Conservation (phyloP, 768 basidiomycete genomes). For the Pleurotus djamor region DNA sequence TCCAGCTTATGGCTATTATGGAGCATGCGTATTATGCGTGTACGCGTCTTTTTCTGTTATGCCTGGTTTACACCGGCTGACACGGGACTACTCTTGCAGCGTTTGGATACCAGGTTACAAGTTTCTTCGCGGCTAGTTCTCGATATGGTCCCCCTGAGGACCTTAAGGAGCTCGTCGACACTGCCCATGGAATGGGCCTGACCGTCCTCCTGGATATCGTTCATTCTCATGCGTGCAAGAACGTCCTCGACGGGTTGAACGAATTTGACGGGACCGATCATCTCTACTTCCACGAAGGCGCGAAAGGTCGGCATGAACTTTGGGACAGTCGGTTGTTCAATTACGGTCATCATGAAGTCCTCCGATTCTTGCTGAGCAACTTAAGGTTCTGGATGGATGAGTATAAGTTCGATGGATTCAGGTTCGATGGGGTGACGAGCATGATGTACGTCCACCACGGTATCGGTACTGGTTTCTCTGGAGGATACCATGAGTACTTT, state of each 20-base stretch:
- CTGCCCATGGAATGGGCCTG: conserved; percentile 90
- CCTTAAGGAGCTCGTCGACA: conserved; percentile 92
- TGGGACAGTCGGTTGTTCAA: conserved; percentile 99
- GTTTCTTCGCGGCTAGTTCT: conserved; percentile 95
- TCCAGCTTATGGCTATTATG: conserved; percentile 99
- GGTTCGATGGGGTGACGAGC: conserved; percentile 98
- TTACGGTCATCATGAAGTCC: conserved; percentile 91
- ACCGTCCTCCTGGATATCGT: conserved; percentile 95
- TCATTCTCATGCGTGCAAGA: conserved; percentile 98
- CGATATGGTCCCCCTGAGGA: conserved; percentile 97
- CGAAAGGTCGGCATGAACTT: conserved; percentile 87
- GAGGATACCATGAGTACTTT: conserved; percentile 98
- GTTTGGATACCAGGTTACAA: conserved; percentile 98
- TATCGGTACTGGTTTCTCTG: conserved; percentile 96
- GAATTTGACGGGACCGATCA: conserved; percentile 97
- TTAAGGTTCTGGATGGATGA: conserved; percentile 94
- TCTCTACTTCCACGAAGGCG: conserved; percentile 94
- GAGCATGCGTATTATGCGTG: conserved; percentile 98
- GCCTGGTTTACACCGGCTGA: conserved; percentile 3
- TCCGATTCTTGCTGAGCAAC: conserved; percentile 94
- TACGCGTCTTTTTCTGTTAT: conserved; percentile 34
- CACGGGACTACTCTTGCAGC: conserved; percentile 41
- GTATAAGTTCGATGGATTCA: conserved; percentile 95
- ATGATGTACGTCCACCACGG: conserved; percentile 99
- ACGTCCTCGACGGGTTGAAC: conserved; percentile 93